phyloP scores from a whole-genome alignment of 768 basidiomycete genomes.

The Leccinum fibrillosum region DNA sequence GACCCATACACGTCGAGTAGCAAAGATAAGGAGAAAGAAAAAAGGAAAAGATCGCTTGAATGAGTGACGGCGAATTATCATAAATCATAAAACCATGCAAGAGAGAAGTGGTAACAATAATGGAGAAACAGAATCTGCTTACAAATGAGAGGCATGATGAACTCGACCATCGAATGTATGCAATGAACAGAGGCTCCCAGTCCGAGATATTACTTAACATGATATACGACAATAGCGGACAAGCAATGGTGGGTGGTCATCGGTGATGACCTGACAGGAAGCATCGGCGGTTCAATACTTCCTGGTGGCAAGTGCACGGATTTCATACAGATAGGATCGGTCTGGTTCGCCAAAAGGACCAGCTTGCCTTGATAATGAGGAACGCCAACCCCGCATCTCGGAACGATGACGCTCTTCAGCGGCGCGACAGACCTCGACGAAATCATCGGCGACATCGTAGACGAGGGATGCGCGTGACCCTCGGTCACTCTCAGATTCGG shows the following conservation, averaged over 20 bases:
- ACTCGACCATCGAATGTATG: slow-evolving; percentile 21
- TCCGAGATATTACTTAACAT: slow-evolving; percentile 21
- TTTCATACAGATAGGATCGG: slow-evolving; percentile 72
- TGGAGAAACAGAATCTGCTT: slow-evolving; percentile 22
- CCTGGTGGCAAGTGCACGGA: slow-evolving; percentile 81
- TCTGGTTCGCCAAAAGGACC: slow-evolving; percentile 41
- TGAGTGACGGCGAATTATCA: slow-evolving; percentile 24
- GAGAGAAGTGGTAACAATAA: slow-evolving; percentile 24
- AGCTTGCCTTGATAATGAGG: slow-evolving; percentile 21
- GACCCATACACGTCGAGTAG: slow-evolving; percentile 37
- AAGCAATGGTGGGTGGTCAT: slow-evolving; percentile 1
- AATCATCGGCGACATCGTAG: slow-evolving; percentile 71
- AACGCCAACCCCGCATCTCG: slow-evolving; percentile 83
- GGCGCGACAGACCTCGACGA: slow-evolving; percentile 64
- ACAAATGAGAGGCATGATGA: slow-evolving; percentile 27
- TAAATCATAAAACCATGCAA: slow-evolving; percentile 30
- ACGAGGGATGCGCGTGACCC: slow-evolving; percentile 79
- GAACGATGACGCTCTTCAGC: slow-evolving; percentile 81
- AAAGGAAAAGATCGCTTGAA: slow-evolving; percentile 6
- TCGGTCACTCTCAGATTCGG: slow-evolving; percentile 70
- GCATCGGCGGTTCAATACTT: slow-evolving; percentile 51
- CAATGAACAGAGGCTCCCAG: slow-evolving; percentile 16
- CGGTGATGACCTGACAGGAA: not conserved
- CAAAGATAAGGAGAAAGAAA: slow-evolving; percentile 13
- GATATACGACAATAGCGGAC: slow-evolving; percentile 5